phyloP scores from a whole-genome alignment of 345 rosid genomes.

The Toxicodendron radicans region DNA sequence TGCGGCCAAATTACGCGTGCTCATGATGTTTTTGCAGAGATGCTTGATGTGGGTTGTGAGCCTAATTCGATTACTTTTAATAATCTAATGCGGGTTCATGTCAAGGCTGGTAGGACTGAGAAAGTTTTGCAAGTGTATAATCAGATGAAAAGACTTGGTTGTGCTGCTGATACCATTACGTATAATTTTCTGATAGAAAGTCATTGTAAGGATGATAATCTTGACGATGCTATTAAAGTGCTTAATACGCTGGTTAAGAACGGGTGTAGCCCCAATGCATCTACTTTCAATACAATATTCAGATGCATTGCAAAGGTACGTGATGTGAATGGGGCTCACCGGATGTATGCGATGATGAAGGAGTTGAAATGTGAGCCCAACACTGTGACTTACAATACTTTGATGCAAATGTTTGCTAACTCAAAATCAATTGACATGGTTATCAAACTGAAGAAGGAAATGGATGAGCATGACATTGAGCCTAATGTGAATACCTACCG shows the following conservation, averaged over 20 bases:
- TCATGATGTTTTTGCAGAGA: conserved; percentile 84
- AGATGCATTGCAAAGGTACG: conserved; percentile 64
- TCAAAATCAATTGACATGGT: conserved; percentile 86
- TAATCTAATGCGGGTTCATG: conserved; percentile 85
- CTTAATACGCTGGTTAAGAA: conserved; percentile 61
- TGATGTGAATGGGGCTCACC: conserved; percentile 81
- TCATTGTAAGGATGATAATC: conserved; percentile 72
- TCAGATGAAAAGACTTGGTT: conserved; percentile 80
- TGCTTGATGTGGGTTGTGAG: conserved; percentile 66
- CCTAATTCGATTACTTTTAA: conserved; percentile 88
- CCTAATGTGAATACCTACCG: conserved; percentile 84
- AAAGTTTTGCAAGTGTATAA: conserved; percentile 92
- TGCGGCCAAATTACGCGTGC: conserved; percentile 82
- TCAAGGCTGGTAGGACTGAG: conserved; percentile 79
- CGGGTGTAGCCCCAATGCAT: conserved; percentile 60
- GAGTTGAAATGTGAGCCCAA: conserved; percentile 60
- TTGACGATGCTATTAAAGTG: conserved; percentile 67
- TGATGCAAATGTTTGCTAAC: conserved; percentile 76
- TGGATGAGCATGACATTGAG: conserved; percentile 79
- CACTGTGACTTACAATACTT: conserved; percentile 66
- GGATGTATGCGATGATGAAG: conserved; percentile 74
- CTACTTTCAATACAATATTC: conserved; percentile 74
- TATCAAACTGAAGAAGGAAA: conserved; percentile 85
- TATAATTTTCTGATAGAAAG: conserved; percentile 72
- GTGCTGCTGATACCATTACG: conserved; percentile 63